Base-by-base conservation (phyloP, 75 land plant genomes). In the Larix kaempferi region DNA sequence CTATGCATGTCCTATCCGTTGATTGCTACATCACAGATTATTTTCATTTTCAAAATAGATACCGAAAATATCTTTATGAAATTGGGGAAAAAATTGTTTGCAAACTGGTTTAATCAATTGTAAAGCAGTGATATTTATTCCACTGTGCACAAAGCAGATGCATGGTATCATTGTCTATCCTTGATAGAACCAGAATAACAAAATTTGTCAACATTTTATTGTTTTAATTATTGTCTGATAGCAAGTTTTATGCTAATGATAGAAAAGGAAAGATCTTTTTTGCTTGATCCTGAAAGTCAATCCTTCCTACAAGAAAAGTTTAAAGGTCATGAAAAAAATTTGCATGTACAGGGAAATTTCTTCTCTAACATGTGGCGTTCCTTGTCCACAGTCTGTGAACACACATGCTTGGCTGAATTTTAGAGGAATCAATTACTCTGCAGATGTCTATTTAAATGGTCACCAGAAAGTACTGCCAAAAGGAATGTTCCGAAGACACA, bases 401-500 rank as follows among this genome's bases (percentile, higher is more conserved):
- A 88, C 90, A 63, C 91, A 87, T 76, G 84, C 88, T n/a, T 89
- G 90, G 88, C 79, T 96, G 78, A 87, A 92, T 44, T 96, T 96
- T 71, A 92, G 99, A 77, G 99, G 87, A 52, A 85, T 94, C 60
- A 96, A 96, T 60, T 96, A 96, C 75, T 89, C 89, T 62, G 99
- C 90, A 17, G 98, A 94, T 29, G 91, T 96, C 12, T 96, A 87
- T 75, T 59, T 96, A 15, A 96, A 96, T 86, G 99, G 99, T 23
- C 89, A 89, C 77, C 88, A 85, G 76, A 82, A 85, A 73, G 80
- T 84, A 54, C 85, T 96, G 14, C 89, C 91, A 6, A 89, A 90
- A 77, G 99, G 98, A 74, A 96, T 96, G 99, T 96, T 96, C 76
- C 84, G 88, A 57, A 84, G 99, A 54, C 99, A 96, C 80, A 84